Evolutionary conservation across 2,329 filamentous ascomycete species (phyloP), one percentile per base, ranked within the genome.

Genomic region (Leptodontidium sp.): DNA sequence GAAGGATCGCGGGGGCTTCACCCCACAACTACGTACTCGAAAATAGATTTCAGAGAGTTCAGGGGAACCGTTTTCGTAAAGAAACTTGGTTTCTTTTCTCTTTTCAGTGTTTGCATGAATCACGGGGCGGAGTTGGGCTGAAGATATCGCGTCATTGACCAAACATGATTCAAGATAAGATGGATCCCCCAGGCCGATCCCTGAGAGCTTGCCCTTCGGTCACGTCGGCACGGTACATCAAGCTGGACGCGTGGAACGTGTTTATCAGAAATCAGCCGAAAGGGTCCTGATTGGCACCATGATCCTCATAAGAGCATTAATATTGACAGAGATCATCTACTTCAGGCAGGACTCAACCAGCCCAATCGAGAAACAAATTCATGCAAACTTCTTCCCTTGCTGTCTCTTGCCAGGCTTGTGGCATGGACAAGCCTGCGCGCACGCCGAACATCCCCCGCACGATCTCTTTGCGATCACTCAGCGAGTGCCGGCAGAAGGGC

Each of bases 251-350:
- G 72, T 73, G 68, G 70, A 49, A 71, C 53, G 58, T 69, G 65
- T 69, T 67, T 64, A 67, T 64, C 64, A 47, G 49, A 57, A 67
- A 62, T 71, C 71, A 71, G 63, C 70, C 64, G 62, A 67, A 66
- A 58, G 21, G 52, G 58, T 66, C 65, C 35, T 69, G 65, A 72
- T 73, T 73, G 70, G 71, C 62, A 66, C 65, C 52, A 53, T 57
- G 71, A 75, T 72, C 50, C 53, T 67, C 71, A 75, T 75, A 76
- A 69, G 70, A 73, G 72, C 65, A 45, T 62, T 74, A 59, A 69
- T 76, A 76, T 72, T 72, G 72, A 73, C 71, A 68, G 65, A 66
- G 70, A 72, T 70, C 64, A 68, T 71, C 68, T 67, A 65, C 57
- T 70, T 73, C 63, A 70, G 71, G 73, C 70, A 72, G 66, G 66